These are phyloP conservation scores for Kockiozyma suomiensis DNA, from an alignment of 805 yeast species.

Conservation along the genomic window DNA sequence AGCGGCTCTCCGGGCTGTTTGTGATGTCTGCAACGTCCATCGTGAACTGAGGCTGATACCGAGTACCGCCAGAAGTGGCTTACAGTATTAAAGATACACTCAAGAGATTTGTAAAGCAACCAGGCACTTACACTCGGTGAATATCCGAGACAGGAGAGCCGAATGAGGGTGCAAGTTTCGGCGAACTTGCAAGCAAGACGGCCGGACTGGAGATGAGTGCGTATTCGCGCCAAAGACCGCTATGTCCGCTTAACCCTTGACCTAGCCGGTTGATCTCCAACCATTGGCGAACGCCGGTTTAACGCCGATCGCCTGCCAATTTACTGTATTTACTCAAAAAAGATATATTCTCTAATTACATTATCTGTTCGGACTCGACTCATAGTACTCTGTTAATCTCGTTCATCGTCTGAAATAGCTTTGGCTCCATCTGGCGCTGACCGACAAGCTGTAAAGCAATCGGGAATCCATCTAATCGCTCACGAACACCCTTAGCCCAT, in stretches of 20 bases:
- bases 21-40: constrained; percentile 24
- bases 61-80: background rate
- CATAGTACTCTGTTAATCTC: too few species aligned
- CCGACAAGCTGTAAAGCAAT: constrained; percentile 33
- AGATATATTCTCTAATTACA: too few species aligned
- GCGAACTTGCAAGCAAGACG: background rate
- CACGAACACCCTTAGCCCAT: constrained; percentile 24
- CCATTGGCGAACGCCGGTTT: background rate
- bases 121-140: background rate
- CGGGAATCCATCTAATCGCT: constrained; percentile 27
- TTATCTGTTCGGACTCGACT: too few species aligned
- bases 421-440: constrained; percentile 35
- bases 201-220: constrained; percentile 11
- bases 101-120: background rate
- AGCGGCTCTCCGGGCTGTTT: constrained; percentile 8
- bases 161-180: too few species aligned
- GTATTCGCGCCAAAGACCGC: constrained; percentile 4
- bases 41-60: background rate
- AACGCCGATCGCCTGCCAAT: too few species aligned
- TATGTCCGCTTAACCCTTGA: background rate
- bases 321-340: too few species aligned
- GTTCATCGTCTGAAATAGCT: constrained; percentile 31
- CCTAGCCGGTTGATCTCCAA: too few species aligned
- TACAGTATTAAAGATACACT: too few species aligned
- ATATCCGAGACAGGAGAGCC: background rate